Evolutionary conservation across 164 flowering plant genomes (phyloP).

Genomic region (Umbellularia californica): DNA sequence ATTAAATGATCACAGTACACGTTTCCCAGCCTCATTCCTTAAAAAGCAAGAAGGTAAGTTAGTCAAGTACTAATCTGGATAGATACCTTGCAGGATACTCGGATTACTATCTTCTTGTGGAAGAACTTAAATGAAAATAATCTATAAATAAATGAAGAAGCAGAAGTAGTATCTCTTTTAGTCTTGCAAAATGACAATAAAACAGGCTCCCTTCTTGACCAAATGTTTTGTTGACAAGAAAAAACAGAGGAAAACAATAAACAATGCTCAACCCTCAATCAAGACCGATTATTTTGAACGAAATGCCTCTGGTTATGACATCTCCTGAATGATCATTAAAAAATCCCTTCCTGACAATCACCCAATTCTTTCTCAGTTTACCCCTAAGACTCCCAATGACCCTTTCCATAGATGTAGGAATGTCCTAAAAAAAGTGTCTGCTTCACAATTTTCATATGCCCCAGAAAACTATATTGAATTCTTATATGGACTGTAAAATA

Average conservation of each 20-base stretch:
- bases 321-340: neutral
- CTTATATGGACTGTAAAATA: no score
- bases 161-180: neutral
- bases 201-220: neutral
- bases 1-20: constrained; percentile 77
- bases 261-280: neutral
- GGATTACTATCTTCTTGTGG: neutral
- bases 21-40: constrained; percentile 83
- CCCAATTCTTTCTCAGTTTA: no score
- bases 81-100: neutral
- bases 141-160: neutral
- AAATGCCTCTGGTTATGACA: neutral
- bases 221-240: neutral
- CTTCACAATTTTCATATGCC: no score
- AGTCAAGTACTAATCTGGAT: neutral
- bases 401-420: no score
- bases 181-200: neutral
- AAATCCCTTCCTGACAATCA: no score
- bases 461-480: no score
- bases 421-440: no score
- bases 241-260: neutral
- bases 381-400: no score
- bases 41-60: constrained; percentile 4
- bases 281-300: neutral
- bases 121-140: neutral